Base-by-base conservation (phyloP, 2,329 filamentous ascomycete species). In the Verticillium alfalfae region DNA sequence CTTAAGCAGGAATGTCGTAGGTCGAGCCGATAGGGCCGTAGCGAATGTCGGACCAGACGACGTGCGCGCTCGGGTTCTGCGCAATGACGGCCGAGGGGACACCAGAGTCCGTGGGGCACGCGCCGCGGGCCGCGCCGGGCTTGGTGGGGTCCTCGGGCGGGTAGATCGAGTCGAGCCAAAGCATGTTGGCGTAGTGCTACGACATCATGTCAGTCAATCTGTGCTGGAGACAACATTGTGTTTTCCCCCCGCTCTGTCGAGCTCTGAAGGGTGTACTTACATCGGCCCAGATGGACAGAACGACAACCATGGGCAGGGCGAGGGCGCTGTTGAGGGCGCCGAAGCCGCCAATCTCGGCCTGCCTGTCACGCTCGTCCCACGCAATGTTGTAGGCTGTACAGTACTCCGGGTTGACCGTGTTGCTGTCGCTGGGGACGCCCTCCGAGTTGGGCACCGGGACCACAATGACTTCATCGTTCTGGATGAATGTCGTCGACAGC, bases 131-230 rank as follows among this genome's bases (percentile, higher is more conserved):
- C 34, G 63, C 64, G 26, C 70, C 69, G 31, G 68, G 67, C 61
- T 66, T 58, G 61, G 66, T 66, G 55, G 63, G 62, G 65, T 68
- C 67, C 61, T 67, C 69, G 16, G 63, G 65, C 34, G 86, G 86
- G 76, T 82, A 88, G 70, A 75, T 79, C 64, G 80, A 82, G 77
- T 90, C 87, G 66, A 91, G 82, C 88, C 88, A 90, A 67, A 88
- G 81, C 86, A 90, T 90, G 75, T 87, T 81, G 68, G 82, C 76
- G 60, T 81, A 75, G 72, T 88, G 82, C 56, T 58, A 18, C n/a
- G 18, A n/a, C 22, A 22, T 18, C 36, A 37, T 37, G 36, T 37
- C 36, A 37, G 56, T 57, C 36, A 39, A 36, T 31, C 3, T 10
- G n/a, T 22, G 54, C 9, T 34, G 26, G 26, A 31, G 26, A 31